phyloP scores from a whole-genome alignment of 768 basidiomycete species.

The Phlebiopsis gigantea region DNA sequence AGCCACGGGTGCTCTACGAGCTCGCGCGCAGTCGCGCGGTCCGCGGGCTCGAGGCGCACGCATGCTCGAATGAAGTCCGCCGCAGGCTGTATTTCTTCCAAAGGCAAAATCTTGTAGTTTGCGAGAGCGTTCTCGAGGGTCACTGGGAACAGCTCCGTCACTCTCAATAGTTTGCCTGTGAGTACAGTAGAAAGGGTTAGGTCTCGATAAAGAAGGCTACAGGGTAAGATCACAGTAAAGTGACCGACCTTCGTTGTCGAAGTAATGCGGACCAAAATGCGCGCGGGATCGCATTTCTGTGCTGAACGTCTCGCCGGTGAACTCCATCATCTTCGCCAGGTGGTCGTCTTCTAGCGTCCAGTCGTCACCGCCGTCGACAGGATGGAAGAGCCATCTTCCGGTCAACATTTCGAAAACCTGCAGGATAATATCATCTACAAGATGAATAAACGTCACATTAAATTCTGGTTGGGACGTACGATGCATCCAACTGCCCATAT shows the following conservation, averaged over 20 bases:
- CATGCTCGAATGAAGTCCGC: constrained; percentile 5
- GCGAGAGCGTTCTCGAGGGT: background rate
- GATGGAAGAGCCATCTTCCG: constrained; percentile 21
- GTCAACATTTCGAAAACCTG: constrained; percentile 24
- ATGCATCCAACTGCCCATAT: constrained; percentile 30
- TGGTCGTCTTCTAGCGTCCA: constrained; percentile 25
- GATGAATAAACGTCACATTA: background rate
- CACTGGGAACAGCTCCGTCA: background rate
- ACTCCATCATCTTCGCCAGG: constrained; percentile 28
- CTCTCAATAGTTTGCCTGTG: background rate
- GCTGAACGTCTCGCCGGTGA: constrained; percentile 23
- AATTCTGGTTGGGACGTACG: constrained; percentile 15
- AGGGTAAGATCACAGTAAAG: background rate
- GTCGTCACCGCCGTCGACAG: constrained; percentile 11
- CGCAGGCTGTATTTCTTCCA: background rate
- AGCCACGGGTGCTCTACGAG: constrained; percentile 1
- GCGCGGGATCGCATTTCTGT: constrained; percentile 13
- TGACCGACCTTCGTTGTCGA: constrained; percentile 8
- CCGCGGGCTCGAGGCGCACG: constrained; percentile 1
- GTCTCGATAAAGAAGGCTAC: background rate
- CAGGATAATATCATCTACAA: background rate
- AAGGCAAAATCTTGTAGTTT: background rate
- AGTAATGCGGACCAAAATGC: background rate
- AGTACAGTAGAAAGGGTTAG: too few species aligned
- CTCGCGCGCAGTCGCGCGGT: constrained; percentile 1